Conservation (phyloP, 108 stramenopile genomes). For the Cyclotella atomus region DNA sequence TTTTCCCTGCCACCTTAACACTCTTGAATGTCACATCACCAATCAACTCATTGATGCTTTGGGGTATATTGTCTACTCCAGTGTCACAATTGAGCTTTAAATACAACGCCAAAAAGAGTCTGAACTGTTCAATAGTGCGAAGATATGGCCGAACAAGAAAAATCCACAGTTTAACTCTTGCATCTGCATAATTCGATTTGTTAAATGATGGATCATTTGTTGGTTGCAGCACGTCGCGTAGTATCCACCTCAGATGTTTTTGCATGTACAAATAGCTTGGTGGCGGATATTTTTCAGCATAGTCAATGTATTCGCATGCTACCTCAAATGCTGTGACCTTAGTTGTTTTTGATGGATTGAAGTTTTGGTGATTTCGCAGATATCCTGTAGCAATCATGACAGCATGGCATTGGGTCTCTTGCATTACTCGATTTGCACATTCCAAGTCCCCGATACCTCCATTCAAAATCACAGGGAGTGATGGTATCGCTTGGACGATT, state of each 20-base stretch:
- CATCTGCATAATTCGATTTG: conserved; percentile 36
- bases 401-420: conserved; percentile 50
- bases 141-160: conserved; percentile 66
- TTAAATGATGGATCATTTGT: conserved; percentile 29
- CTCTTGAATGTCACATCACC: conserved; percentile 34
- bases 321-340: conserved; percentile 15
- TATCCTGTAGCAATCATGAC: conserved; percentile 63
- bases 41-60: conserved; percentile 17
- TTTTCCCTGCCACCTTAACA: conserved; percentile 29
- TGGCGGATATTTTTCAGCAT: conserved; percentile 53
- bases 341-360: background rate
- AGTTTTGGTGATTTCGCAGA: conserved; percentile 42
- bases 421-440: conserved; percentile 20
- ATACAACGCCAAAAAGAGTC: conserved; percentile 58
- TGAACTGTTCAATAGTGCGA: conserved; percentile 52
- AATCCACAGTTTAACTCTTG: conserved; percentile 58
- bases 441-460: conserved; percentile 35
- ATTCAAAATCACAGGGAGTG: conserved; percentile 52
- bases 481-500: conserved; percentile 41
- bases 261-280: conserved; percentile 62
- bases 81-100: conserved; percentile 36
- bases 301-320: conserved; percentile 59
- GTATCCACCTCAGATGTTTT: conserved; percentile 70
- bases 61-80: background rate
- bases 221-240: conserved; percentile 54